These are phyloP conservation scores for Hysterium pulicare DNA, from an alignment of 2,329 filamentous ascomycete species.

Conservation along the genomic window DNA sequence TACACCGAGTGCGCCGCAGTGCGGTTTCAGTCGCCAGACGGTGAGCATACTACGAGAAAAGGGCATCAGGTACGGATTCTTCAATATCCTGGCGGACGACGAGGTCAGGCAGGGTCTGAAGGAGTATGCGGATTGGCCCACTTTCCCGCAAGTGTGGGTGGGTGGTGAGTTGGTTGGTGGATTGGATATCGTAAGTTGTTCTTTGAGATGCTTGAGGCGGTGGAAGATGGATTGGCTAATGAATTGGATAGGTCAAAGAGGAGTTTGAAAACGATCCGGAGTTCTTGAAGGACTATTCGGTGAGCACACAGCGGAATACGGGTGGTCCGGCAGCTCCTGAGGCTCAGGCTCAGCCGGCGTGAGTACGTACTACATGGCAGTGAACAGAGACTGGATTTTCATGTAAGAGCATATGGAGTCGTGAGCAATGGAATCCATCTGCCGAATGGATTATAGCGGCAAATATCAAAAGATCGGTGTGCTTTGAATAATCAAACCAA, in stretches of 20 bases:
- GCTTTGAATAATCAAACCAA: no score
- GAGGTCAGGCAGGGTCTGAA: conserved; percentile 95
- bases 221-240: conserved; percentile 17
- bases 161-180: conserved; percentile 88
- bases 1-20: conserved; percentile 82
- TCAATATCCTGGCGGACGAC: conserved; percentile 97
- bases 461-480: no score
- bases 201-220: background rate
- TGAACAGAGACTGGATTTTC: no score
- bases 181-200: conserved; percentile 79
- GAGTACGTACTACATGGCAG: no score
- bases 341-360: conserved; percentile 16
- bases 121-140: conserved; percentile 98
- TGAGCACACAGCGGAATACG: conserved; percentile 24
- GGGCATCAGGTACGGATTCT: conserved; percentile 94
- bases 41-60: conserved; percentile 84
- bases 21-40: conserved; percentile 88
- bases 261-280: conserved; percentile 80
- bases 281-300: conserved; percentile 72
- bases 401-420: no score
- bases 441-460: no score
- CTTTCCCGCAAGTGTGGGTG: conserved; percentile 92
- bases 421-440: no score
- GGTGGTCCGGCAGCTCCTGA: conserved; percentile 16
- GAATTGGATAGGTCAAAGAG: conserved; percentile 71